These are phyloP conservation scores for Excoecaria cochinchinensis DNA, from an alignment of 345 rosid genomes.

Conservation along the genomic window DNA sequence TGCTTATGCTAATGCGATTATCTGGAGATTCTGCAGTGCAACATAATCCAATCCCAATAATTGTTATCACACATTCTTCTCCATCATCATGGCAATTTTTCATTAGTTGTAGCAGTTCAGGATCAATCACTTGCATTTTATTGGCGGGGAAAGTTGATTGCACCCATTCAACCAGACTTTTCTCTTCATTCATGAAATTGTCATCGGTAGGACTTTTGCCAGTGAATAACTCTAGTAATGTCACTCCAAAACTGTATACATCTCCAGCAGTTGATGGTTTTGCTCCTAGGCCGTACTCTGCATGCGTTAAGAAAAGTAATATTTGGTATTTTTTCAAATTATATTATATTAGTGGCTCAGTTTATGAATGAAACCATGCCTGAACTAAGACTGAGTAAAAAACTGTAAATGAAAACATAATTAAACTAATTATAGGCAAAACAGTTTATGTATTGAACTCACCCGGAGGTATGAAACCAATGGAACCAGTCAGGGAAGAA, in stretches of 20 bases:
- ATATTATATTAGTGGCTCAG: too few species aligned
- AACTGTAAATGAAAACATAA: neutral
- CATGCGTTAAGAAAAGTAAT: constrained; percentile 3
- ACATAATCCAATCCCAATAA: constrained; percentile 42
- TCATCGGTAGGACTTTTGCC: constrained; percentile 44
- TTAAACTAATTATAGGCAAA: neutral
- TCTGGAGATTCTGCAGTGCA: constrained; percentile 37
- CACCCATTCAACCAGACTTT: constrained; percentile 35
- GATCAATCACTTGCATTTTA: constrained; percentile 32
- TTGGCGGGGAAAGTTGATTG: constrained; percentile 25
- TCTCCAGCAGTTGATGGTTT: constrained; percentile 52
- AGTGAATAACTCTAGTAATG: constrained; percentile 41
- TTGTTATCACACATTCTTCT: constrained; percentile 29
- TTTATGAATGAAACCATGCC: too few species aligned
- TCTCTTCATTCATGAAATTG: constrained; percentile 35
- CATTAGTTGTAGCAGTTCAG: constrained; percentile 19
- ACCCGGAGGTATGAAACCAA: constrained; percentile 63
- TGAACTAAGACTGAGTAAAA: neutral
- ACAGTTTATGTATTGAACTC: neutral
- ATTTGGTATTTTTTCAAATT: too few species aligned
- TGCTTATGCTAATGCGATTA: constrained; percentile 38
- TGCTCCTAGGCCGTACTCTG: constrained; percentile 53
- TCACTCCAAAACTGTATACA: constrained; percentile 45
- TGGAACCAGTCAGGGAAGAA: constrained; percentile 47
- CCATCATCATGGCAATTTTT: neutral